Conservation (phyloP, 1,139 yeast species). For the Geotrichum klebahnii region DNA sequence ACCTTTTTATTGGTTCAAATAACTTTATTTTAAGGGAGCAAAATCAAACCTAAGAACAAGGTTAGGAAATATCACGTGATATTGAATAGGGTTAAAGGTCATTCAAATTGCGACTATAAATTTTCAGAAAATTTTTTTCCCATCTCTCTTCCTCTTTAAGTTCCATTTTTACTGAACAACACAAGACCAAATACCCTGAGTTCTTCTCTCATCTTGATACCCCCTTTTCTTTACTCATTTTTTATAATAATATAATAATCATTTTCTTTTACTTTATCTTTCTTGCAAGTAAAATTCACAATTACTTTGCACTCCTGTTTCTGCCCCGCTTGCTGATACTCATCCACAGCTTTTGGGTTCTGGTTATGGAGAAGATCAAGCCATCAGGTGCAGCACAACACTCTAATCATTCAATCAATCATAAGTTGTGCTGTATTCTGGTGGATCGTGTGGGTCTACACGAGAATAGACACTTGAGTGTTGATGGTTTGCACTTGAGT, state of each 20-base stretch:
- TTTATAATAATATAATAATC: too few relatives aligned
- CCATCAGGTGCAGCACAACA: slow-evolving; percentile 5
- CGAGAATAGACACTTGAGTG: slow-evolving; percentile 15
- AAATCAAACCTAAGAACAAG: too few relatives aligned
- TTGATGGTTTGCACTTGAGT: slow-evolving; percentile 11
- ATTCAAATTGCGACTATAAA: too few relatives aligned
- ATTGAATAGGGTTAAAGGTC: too few relatives aligned
- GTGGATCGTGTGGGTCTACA: slow-evolving; percentile 15
- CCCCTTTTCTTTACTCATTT: background rate
- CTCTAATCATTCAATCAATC: slow-evolving; percentile 13
- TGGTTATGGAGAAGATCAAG: slow-evolving; percentile 14
- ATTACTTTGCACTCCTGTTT: slow-evolving; percentile 14
- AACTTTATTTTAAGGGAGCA: too few relatives aligned
- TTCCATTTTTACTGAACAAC: too few relatives aligned
- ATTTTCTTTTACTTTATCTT: background rate
- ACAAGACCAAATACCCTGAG: too few relatives aligned
- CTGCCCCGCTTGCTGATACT: slow-evolving; percentile 11
- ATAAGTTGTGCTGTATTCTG: slow-evolving; percentile 7
- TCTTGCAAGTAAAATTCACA: background rate
- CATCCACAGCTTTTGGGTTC: slow-evolving; percentile 18
- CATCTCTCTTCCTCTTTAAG: too few relatives aligned
- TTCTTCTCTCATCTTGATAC: background rate
- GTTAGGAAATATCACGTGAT: too few relatives aligned
- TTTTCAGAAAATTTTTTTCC: too few relatives aligned
- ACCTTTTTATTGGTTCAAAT: too few relatives aligned